Percentiles rank a stretch among this genome's conserved stretches.
Conservation (phyloP, 2,329 filamentous ascomycete species). For the Aspergillus texensis region DNA sequence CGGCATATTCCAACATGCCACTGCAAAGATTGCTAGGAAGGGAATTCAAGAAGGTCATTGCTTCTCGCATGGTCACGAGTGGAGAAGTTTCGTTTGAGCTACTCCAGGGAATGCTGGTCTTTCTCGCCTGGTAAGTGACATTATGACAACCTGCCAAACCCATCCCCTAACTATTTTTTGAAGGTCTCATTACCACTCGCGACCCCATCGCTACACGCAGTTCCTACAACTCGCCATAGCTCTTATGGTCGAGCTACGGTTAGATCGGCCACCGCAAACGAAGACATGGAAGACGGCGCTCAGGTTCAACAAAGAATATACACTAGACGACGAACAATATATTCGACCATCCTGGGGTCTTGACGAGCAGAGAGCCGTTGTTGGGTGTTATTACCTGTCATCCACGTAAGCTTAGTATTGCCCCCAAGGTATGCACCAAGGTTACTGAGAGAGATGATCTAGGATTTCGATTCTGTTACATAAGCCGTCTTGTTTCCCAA, state of each 20-base stretch:
- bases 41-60: constrained; percentile 35
- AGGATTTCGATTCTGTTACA: constrained; percentile 29
- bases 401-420: constrained; percentile 35
- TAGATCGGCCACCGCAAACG: constrained; percentile 29
- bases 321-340: neutral
- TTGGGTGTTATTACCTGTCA: constrained; percentile 49
- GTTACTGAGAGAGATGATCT: neutral
- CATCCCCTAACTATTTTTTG: neutral
- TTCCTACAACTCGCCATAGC: constrained; percentile 41
- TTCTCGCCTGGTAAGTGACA: constrained; percentile 35
- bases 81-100: constrained; percentile 42
- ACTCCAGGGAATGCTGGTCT: constrained; percentile 43
- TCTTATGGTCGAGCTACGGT: constrained; percentile 38
- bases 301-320: constrained; percentile 26
- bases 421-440: neutral
- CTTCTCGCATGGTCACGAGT: constrained; percentile 33
- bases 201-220: constrained; percentile 35
- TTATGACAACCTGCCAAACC: no score
- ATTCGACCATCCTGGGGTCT: constrained; percentile 27
- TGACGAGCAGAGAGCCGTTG: constrained; percentile 49
- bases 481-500: constrained; percentile 42
- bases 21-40: constrained; percentile 37
- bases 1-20: constrained; percentile 35
- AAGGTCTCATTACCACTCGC: constrained; percentile 39
- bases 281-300: constrained; percentile 34